phyloP scores from a whole-genome alignment of 768 basidiomycete species.

The Lactarius deliciosus region DNA sequence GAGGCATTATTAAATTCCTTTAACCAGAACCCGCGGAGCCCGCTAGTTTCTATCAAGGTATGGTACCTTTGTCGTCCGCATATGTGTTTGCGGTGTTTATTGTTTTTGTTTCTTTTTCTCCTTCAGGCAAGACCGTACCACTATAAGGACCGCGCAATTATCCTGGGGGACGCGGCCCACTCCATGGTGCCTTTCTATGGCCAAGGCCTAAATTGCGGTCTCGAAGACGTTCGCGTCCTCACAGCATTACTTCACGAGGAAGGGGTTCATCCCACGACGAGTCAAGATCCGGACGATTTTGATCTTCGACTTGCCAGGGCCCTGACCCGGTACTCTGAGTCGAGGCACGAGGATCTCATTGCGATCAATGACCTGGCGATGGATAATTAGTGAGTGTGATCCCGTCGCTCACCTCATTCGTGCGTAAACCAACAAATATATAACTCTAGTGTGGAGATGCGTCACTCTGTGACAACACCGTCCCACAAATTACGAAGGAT shows the following conservation, averaged over 20 bases:
- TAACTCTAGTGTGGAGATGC: slow-evolving; percentile 81
- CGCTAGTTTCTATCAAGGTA: slow-evolving; percentile 93
- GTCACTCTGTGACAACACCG: slow-evolving; percentile 84
- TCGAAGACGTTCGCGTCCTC: slow-evolving; percentile 95
- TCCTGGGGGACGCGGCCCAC: slow-evolving; percentile 94
- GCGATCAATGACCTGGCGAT: slow-evolving; percentile 93
- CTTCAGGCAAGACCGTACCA: slow-evolving; percentile 82
- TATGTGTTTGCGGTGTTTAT: not conserved
- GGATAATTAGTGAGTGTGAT: slow-evolving; percentile 86
- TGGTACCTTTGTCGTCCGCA: slow-evolving; percentile 33
- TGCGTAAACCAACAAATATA: slow-evolving; percentile 23
- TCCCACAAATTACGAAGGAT: slow-evolving; percentile 76
- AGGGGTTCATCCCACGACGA: slow-evolving; percentile 52
- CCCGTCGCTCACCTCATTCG: slow-evolving; percentile 23
- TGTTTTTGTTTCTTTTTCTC: slow-evolving; percentile 8
- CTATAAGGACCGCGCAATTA: slow-evolving; percentile 81
- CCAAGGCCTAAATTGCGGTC: slow-evolving; percentile 95
- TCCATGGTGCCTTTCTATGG: slow-evolving; percentile 99
- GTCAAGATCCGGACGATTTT: slow-evolving; percentile 38
- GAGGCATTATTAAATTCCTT: slow-evolving; percentile 75
- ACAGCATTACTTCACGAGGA: slow-evolving; percentile 70
- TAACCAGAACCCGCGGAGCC: slow-evolving; percentile 78
- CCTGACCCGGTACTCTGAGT: slow-evolving; percentile 75
- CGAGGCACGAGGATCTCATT: slow-evolving; percentile 81
- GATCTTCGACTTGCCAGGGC: slow-evolving; percentile 64